Base-by-base conservation (phyloP, 2,329 filamentous ascomycete genomes). In the Neoarthrinium moseri region DNA sequence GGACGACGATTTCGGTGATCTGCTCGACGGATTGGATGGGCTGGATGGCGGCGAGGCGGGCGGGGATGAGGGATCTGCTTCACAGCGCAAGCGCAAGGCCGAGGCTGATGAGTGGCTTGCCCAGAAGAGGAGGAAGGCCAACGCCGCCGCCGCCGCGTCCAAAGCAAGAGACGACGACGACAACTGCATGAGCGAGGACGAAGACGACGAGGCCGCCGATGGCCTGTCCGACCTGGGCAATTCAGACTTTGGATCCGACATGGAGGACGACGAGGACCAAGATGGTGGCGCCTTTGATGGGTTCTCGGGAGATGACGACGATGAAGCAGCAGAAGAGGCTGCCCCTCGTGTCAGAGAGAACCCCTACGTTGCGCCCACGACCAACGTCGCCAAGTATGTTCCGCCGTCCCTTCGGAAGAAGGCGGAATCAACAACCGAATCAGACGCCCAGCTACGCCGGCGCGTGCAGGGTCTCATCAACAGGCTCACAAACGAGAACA, bases 381-480 rank as follows among this genome's bases (percentile, higher is more conserved):
- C 67, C 2, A 70, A 70, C 32, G 62, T 72, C 15, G 72, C 75
- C 5, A 96, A 95, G 78, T 99, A 99, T 57, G 78, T 96, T 3
- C 92, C 94, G 1, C 94, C 92, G 3, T 95, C 91, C 1, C 71
- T 94, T 43, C 81, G 91, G 37, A 84, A 78, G 54, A 71, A 77
- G 26, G 68, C 79, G 3, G 74, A 78, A 1, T 80, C 82, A 0
- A 84, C 88, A 52, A 76, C 79, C 2, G 87, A 95, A 62, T 72
- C 78, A 33, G 72, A 87, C 38, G 74, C 75, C 11, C 83, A 87
- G 30, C 71, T 99, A 40, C 83, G 84, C 48, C 83, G 89, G 51
- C 89, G 95, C 59, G 76, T 89, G 0, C 91, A 97, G 63, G 92
- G 94, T 60, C 77, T 94, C 15, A 78, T 99, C 61, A 99, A 99